These are phyloP conservation scores for Tolypocladium inflatum DNA, from an alignment of 2,329 filamentous ascomycete species.

Conservation along the genomic window DNA sequence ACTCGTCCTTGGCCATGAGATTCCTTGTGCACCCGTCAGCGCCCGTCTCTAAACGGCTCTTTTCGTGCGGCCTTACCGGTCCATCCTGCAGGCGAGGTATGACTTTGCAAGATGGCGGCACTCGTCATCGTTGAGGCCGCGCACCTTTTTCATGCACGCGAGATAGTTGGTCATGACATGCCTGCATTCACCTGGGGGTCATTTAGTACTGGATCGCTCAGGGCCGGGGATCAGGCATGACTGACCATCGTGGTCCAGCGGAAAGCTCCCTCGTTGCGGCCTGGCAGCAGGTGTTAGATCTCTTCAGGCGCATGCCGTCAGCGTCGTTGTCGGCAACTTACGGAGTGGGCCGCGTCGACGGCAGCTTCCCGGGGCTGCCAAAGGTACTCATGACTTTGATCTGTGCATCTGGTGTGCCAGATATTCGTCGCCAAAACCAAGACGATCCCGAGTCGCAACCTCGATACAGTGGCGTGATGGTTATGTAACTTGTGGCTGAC, in stretches of 20 bases:
- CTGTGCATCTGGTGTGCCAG: neutral
- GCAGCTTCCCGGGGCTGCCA: conserved; percentile 61
- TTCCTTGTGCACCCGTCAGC: conserved; percentile 46
- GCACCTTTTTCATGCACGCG: conserved; percentile 73
- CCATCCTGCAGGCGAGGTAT: conserved; percentile 90
- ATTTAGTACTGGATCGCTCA: neutral
- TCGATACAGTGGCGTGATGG: neutral
- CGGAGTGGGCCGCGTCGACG: conserved; percentile 59
- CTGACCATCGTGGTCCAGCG: conserved; percentile 80
- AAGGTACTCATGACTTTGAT: conserved; percentile 47
- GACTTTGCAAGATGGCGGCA: conserved; percentile 80
- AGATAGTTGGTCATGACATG: conserved; percentile 79
- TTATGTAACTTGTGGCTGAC: neutral
- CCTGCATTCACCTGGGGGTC: conserved; percentile 73
- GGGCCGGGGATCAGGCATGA: neutral
- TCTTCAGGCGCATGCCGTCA: conserved; percentile 1
- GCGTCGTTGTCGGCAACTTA: conserved; percentile 29
- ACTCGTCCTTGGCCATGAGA: conserved; percentile 90
- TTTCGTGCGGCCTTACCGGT: conserved; percentile 52
- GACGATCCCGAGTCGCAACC: neutral
- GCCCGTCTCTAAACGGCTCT: neutral
- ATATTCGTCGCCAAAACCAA: neutral
- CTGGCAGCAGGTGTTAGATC: conserved; percentile 30
- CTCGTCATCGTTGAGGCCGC: conserved; percentile 76
- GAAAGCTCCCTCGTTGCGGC: conserved; percentile 87